phyloP scores from a whole-genome alignment of 805 yeast species.

The Candida tammaniensis region DNA sequence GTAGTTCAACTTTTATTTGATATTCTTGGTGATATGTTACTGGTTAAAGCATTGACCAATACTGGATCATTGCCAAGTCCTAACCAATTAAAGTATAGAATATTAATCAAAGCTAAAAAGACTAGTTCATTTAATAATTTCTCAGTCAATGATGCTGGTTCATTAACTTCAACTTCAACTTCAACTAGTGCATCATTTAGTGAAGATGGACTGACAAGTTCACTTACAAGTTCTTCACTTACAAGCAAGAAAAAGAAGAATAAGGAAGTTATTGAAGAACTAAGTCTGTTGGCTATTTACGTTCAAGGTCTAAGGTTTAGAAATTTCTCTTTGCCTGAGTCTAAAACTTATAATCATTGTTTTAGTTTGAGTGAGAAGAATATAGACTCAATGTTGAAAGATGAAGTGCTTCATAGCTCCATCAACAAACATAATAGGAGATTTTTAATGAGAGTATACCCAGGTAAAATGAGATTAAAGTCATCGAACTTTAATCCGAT shows the following conservation, averaged over 20 bases:
- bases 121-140: conserved; percentile 20
- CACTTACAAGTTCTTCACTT: conserved; percentile 13
- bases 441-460: conserved; percentile 81
- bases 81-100: conserved; percentile 59
- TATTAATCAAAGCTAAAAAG: conserved; percentile 78
- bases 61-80: conserved; percentile 65
- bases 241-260: conserved; percentile 18
- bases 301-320: conserved; percentile 73
- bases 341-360: conserved; percentile 75
- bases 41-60: conserved; percentile 36
- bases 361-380: conserved; percentile 83
- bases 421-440: conserved; percentile 73
- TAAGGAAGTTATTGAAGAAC: conserved; percentile 32
- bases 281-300: conserved; percentile 67
- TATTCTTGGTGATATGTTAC: conserved; percentile 57
- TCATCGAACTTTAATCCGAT: conserved; percentile 84
- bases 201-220: conserved; percentile 28
- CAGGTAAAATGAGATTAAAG: conserved; percentile 70
- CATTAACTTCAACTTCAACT: conserved; percentile 14
- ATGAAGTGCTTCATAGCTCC: conserved; percentile 51
- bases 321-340: conserved; percentile 82
- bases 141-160: conserved; percentile 20
- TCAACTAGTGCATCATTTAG: conserved; percentile 39
- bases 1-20: conserved; percentile 53
- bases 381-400: conserved; percentile 61